Base-by-base conservation (phyloP, 1,284 basidiomycete genomes). In the Singerocomus inundabilis region DNA sequence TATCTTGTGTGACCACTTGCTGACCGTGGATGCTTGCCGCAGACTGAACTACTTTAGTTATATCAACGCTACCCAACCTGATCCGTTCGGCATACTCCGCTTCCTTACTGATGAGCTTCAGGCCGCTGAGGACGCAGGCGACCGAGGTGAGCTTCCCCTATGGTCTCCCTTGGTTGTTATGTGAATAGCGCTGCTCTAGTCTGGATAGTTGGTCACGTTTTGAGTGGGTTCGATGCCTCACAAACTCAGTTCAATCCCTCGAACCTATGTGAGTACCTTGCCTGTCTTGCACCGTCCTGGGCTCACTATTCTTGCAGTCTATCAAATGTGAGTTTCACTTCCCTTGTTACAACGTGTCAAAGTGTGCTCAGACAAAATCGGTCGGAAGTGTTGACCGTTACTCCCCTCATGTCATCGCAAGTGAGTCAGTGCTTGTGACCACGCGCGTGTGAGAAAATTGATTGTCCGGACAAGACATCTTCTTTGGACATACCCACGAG, bases 31-130 rank as follows among this genome's bases (percentile, higher is more conserved):
- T 28, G 47, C 48, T 59, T 50, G 16, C 42, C 29, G 56, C 55
- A 81, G 79, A 38, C 69, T 76, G 5, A 89, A 91, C 60, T 82
- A 77, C 57, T 88, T 88, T 69, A 84, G 82, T 58, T 90, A 82
- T 60, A 82, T 92, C 66, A 85, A 91, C 62, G 75, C 86, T 59
- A 80, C 79, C 16, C 67, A 81, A 36, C 78, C 82, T 1, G 88
- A 92, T 62, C 72, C 74, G n/a, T 85, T 81, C 38, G 87, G 88
- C 15, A 85, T 85, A 74, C 72, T 91, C 43, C 75, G 84, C 15
- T 91, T 85, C 72, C 62, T 91, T 50, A 90, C 88, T 4, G 84
- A 90, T 55, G 86, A 91, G 63, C 74, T 91, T n/a, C 85, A 90
- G 63, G 81, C 74, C 44, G 82, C 85, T 6, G 85, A 88, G 65